Evolutionary conservation across 2,329 filamentous ascomycete genomes (phyloP).

Genomic region (Cryoendolithus antarcticus): DNA sequence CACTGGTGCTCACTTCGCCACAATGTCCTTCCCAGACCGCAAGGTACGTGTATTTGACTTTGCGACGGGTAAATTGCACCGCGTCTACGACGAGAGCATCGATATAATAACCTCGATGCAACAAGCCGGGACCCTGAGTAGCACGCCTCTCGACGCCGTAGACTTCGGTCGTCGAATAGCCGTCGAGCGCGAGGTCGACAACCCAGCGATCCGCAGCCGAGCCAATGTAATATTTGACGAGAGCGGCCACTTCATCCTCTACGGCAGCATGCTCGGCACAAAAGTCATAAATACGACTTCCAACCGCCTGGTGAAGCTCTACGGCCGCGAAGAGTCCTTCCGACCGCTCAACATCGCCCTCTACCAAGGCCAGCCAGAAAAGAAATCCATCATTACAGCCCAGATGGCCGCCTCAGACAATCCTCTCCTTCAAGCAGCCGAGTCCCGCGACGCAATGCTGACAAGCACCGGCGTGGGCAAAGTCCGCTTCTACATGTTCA

Average conservation of each 20-base stretch:
- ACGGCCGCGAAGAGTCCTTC: constrained; percentile 80
- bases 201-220: constrained; percentile 51
- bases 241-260: constrained; percentile 87
- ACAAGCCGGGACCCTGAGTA: constrained; percentile 65
- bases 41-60: constrained; percentile 94
- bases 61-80: constrained; percentile 69
- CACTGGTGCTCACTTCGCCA: constrained; percentile 71
- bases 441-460: constrained; percentile 79
- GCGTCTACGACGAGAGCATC: constrained; percentile 91
- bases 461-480: constrained; percentile 75
- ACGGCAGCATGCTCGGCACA: constrained; percentile 80
- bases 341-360: constrained; percentile 70
- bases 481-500: constrained; percentile 95
- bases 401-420: constrained; percentile 96
- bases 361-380: constrained; percentile 91
- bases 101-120: constrained; percentile 88
- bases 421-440: constrained; percentile 82
- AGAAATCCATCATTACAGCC: constrained; percentile 84
- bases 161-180: constrained; percentile 85
- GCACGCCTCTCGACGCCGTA: constrained; percentile 71
- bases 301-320: constrained; percentile 81
- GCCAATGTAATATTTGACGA: constrained; percentile 91
- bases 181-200: constrained; percentile 75
- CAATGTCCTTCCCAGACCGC: constrained; percentile 83
- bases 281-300: constrained; percentile 96